Percentiles rank a stretch among this genome's conserved stretches.
Conservation (phyloP, 495 filamentous ascomycete species). For the Aspergillus steynii region DNA sequence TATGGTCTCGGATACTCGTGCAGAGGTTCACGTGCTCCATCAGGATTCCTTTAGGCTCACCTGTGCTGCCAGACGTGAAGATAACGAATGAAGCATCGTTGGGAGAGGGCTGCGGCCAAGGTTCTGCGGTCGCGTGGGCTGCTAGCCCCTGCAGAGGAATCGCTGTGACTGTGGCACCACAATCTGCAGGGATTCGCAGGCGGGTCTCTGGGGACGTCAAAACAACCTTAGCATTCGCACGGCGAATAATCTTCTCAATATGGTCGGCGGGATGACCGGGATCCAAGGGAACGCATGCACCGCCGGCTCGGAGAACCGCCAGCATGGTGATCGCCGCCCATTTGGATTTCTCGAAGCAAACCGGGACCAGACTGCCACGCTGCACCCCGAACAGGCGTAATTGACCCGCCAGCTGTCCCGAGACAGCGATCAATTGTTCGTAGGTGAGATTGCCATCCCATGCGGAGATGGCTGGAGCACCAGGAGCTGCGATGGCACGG, state of each 20-base stretch:
- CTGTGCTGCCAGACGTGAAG: neutral
- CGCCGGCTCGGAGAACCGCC: constrained; percentile 28
- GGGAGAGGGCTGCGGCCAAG: neutral
- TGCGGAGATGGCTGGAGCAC: neutral
- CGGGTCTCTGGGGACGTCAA: neutral
- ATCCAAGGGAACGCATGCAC: neutral
- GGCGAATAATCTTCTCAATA: neutral
- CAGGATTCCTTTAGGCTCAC: neutral
- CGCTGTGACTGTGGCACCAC: neutral
- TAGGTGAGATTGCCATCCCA: constrained; percentile 7
- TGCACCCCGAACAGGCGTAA: neutral
- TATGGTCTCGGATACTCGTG: neutral
- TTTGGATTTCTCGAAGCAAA: constrained; percentile 31
- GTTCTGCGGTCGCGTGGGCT: neutral
- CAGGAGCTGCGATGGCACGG: too few species aligned
- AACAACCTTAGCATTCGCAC: neutral
- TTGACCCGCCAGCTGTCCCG: neutral
- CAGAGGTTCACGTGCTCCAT: neutral
- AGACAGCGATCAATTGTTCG: neutral
- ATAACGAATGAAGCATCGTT: neutral
- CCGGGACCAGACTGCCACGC: constrained; percentile 19
- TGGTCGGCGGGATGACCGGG: neutral
- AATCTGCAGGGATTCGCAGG: neutral
- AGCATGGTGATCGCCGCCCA: constrained; percentile 25
- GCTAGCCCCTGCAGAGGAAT: neutral